Evolutionary conservation across 108 stramenopile genomes (phyloP).

Genomic region (Skeletonema costatum): DNA sequence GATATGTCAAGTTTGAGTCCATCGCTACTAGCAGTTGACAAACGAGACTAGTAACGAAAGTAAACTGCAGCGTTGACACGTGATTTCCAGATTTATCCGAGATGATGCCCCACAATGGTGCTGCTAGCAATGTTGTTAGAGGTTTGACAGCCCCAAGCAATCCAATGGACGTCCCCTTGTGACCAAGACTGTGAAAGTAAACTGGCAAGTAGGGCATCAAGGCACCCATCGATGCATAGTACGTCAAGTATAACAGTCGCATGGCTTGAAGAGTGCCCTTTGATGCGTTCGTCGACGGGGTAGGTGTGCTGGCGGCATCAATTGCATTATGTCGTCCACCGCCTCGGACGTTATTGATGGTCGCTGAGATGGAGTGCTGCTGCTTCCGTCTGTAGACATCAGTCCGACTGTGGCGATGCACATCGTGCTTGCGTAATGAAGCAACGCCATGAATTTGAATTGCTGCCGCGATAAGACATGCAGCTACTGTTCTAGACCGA

Average conservation of each 20-base stretch:
- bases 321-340: background rate
- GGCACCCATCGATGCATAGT: conserved; percentile 89
- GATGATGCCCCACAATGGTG: conserved; percentile 93
- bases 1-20: conserved; percentile 61
- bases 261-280: conserved; percentile 59
- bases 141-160: conserved; percentile 94
- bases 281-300: background rate
- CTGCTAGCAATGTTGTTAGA: conserved; percentile 91
- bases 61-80: conserved; percentile 81
- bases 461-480: background rate
- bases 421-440: background rate
- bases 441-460: background rate
- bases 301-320: background rate
- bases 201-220: conserved; percentile 95
- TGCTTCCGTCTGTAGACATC: background rate
- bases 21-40: conserved; percentile 73
- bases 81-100: conserved; percentile 79
- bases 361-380: background rate
- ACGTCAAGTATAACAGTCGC: conserved; percentile 84
- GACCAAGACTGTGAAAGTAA: conserved; percentile 92
- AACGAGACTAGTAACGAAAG: conserved; percentile 83
- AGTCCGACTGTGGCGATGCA: background rate
- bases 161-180: conserved; percentile 86
- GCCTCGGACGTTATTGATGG: background rate
- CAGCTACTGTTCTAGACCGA: background rate